A percentile compares a stretch with the other conserved stretches of the same genome.
Conservation (phyloP, 495 filamentous ascomycete species). For the Podospora sp. region DNA sequence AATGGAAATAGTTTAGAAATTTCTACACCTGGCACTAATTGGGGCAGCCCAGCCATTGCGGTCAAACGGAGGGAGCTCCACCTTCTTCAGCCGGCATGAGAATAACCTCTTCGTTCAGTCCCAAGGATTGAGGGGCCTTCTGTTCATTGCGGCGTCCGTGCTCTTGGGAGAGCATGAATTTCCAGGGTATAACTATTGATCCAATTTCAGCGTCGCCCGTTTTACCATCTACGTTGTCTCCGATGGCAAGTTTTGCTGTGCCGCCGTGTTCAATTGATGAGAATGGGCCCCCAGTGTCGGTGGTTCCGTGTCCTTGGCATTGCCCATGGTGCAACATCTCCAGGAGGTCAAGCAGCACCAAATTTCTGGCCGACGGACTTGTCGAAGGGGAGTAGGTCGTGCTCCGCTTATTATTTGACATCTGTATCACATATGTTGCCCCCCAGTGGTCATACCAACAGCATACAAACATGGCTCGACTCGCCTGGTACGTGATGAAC, state of each 20-base stretch:
- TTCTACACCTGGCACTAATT: not conserved
- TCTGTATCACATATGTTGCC: too few species aligned
- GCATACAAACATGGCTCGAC: too few species aligned
- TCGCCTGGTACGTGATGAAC: too few species aligned
- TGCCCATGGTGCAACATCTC: not conserved
- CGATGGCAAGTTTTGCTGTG: not conserved
- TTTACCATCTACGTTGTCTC: not conserved
- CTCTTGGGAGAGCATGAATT: conserved; percentile 16
- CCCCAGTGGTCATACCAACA: too few species aligned
- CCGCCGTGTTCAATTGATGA: not conserved
- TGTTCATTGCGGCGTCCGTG: conserved; percentile 4
- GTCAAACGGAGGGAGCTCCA: too few species aligned
- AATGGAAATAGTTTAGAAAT: not conserved
- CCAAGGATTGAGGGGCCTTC: too few species aligned
- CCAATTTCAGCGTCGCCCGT: not conserved
- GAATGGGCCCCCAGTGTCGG: not conserved
- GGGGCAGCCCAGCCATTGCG: too few species aligned
- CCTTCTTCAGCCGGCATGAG: too few species aligned
- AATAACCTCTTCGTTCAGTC: too few species aligned
- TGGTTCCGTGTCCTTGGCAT: not conserved
- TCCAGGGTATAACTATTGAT: conserved; percentile 10
- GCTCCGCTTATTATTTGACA: too few species aligned
- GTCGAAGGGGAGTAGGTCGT: too few species aligned
- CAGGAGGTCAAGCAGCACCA: not conserved
- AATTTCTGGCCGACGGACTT: not conserved